Percentiles rank a stretch among this genome's conserved stretches.
Evolutionary conservation across 345 rosid species (phyloP).

Genomic region (Microthlaspi erraticum): DNA sequence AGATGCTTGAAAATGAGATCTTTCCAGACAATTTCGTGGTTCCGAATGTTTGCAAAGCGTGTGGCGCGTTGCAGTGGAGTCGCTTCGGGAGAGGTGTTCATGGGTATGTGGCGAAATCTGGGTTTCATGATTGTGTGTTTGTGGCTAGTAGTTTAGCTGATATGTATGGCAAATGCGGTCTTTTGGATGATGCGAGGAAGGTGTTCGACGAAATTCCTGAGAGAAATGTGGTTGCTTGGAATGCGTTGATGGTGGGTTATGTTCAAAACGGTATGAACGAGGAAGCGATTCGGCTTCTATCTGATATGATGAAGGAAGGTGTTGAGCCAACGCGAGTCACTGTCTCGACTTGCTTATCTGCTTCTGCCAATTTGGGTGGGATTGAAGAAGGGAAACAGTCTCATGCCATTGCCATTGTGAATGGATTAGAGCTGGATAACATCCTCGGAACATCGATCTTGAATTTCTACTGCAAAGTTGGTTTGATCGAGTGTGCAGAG

Average conservation of each 20-base stretch:
- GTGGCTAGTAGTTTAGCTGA: slow-evolving; percentile 72
- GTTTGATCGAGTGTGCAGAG: slow-evolving; percentile 71
- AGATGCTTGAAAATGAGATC: slow-evolving; percentile 62
- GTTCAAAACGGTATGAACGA: slow-evolving; percentile 63
- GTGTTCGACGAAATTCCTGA: slow-evolving; percentile 63
- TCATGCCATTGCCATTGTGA: slow-evolving; percentile 63
- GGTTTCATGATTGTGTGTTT: slow-evolving; percentile 61
- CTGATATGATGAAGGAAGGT: slow-evolving; percentile 61
- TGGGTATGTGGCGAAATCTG: slow-evolving; percentile 65
- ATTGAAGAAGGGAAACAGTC: slow-evolving; percentile 74
- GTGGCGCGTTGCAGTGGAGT: slow-evolving; percentile 63
- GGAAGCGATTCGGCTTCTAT: slow-evolving; percentile 56
- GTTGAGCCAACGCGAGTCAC: slow-evolving; percentile 66
- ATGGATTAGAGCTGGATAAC: slow-evolving; percentile 64
- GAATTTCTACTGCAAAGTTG: slow-evolving; percentile 76
- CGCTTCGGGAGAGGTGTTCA: slow-evolving; percentile 71
- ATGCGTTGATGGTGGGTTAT: slow-evolving; percentile 63
- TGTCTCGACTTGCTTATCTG: slow-evolving; percentile 67
- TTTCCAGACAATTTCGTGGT: slow-evolving; percentile 70
- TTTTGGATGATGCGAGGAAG: slow-evolving; percentile 61
- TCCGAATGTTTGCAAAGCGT: slow-evolving; percentile 78
- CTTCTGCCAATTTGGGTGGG: slow-evolving; percentile 67
- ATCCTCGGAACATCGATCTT: slow-evolving; percentile 70
- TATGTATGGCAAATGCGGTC: slow-evolving; percentile 71
- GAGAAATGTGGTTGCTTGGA: slow-evolving; percentile 67